These are phyloP conservation scores for Mycogone perniciosa DNA, from an alignment of 2,329 filamentous ascomycete species.

Conservation along the genomic window DNA sequence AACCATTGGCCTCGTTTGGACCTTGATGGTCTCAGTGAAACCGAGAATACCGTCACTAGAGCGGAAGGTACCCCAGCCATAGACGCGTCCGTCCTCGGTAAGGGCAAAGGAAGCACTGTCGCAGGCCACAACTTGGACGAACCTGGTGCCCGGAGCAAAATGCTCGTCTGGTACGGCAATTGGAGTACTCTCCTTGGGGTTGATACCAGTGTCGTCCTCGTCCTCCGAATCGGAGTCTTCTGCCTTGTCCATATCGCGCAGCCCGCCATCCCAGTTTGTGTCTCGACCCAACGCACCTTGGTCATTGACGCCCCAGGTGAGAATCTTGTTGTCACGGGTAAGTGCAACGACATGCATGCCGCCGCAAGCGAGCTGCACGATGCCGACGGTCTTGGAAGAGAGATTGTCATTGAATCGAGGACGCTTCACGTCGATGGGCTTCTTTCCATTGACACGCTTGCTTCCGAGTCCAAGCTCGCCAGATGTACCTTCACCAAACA, in stretches of 20 bases:
- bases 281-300: conserved; percentile 73
- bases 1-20: conserved; percentile 45
- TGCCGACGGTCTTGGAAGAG: conserved; percentile 55
- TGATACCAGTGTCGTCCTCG: conserved; percentile 60
- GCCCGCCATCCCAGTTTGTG: conserved; percentile 60
- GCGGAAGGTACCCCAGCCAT: conserved; percentile 79
- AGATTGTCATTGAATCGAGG: conserved; percentile 71
- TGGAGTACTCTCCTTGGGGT: conserved; percentile 66
- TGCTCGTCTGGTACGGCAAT: conserved; percentile 50
- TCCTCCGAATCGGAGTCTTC: conserved; percentile 51
- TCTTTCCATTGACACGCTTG: conserved; percentile 52
- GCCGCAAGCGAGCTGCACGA: conserved; percentile 71
- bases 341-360: conserved; percentile 77
- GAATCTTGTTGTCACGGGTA: conserved; percentile 72
- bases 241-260: conserved; percentile 49
- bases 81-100: conserved; percentile 68
- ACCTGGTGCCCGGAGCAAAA: conserved; percentile 57
- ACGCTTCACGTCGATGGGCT: conserved; percentile 69
- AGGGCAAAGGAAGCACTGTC: conserved; percentile 73
- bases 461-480: conserved; percentile 14
- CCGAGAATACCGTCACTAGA: conserved; percentile 58
- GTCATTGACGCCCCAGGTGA: conserved; percentile 86
- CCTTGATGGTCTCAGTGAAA: conserved; percentile 48
- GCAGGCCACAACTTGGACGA: conserved; percentile 58
- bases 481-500: conserved; percentile 14